A percentile compares a stretch with the other conserved stretches of the same genome.
phyloP scores from a whole-genome alignment of 2,329 filamentous ascomycete genomes.

The Paecilomyces sp. region DNA sequence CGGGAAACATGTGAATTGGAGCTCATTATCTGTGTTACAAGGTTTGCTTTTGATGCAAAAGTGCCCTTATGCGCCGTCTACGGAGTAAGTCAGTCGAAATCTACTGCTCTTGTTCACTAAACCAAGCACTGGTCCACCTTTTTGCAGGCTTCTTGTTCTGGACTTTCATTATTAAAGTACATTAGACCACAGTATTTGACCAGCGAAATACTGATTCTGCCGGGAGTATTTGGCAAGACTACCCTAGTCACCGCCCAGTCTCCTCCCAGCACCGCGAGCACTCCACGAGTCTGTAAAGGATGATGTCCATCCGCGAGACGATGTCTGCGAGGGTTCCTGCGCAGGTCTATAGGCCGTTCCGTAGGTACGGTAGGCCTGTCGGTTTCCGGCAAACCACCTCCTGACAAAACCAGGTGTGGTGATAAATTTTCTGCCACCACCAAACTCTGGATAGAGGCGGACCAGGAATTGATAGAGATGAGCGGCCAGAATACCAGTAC shows the following conservation, averaged over 20 bases:
- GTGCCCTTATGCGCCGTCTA: too few species aligned
- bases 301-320: constrained; percentile 21
- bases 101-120: too few species aligned
- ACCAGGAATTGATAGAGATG: constrained; percentile 89
- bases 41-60: too few species aligned
- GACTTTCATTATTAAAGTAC: too few species aligned
- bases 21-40: too few species aligned
- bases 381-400: constrained; percentile 52
- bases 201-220: too few species aligned
- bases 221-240: constrained; percentile 1
- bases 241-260: constrained; percentile 30
- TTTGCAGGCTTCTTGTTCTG: too few species aligned
- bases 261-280: constrained; percentile 32
- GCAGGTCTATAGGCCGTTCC: constrained; percentile 53
- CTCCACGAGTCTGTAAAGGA: constrained; percentile 29
- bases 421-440: constrained; percentile 71
- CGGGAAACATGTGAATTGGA: too few species aligned
- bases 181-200: too few species aligned
- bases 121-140: too few species aligned
- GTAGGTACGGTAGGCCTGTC: constrained; percentile 47
- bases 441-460: constrained; percentile 80
- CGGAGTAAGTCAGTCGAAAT: too few species aligned
- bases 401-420: constrained; percentile 67
- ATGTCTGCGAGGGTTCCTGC: constrained; percentile 11
- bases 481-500: constrained; percentile 75